These are phyloP conservation scores for Oryza rufipogon DNA, from an alignment of 176 grass and related monocot genomes.

Conservation along the genomic window DNA sequence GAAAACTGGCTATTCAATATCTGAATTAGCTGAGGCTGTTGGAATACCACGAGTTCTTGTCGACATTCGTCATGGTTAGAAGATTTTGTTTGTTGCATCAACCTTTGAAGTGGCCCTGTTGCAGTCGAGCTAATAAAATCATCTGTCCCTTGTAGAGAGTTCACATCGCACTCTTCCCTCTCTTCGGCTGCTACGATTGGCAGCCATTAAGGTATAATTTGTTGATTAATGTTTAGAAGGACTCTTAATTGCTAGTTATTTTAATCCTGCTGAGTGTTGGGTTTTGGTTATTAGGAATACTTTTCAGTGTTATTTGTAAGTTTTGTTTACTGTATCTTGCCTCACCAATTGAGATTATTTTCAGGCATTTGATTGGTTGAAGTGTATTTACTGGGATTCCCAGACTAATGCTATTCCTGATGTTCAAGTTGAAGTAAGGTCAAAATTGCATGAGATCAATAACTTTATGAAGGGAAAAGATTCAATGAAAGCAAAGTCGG, in stretches of 20 bases:
- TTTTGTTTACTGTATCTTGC: slow-evolving; percentile 18
- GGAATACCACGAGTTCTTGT: slow-evolving; percentile 88
- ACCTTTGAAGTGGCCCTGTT: background rate
- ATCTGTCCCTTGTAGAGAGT: slow-evolving; percentile 63
- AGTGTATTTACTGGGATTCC: slow-evolving; percentile 82
- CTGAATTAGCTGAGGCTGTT: slow-evolving; percentile 73
- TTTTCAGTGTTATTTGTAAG: background rate
- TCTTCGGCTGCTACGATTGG: slow-evolving; percentile 63
- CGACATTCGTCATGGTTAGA: slow-evolving; percentile 94
- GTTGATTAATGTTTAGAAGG: slow-evolving; percentile 5
- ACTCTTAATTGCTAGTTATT: slow-evolving; percentile 8
- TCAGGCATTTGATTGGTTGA: slow-evolving; percentile 96
- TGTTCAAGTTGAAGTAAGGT: slow-evolving; percentile 60
- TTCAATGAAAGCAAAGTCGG: slow-evolving; percentile 45
- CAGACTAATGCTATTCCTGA: slow-evolving; percentile 79
- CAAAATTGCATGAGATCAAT: slow-evolving; percentile 57
- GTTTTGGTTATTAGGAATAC: slow-evolving; percentile 18
- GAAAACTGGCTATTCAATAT: slow-evolving; percentile 78
- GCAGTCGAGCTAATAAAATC: slow-evolving; percentile 23
- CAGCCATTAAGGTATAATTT: slow-evolving; percentile 69
- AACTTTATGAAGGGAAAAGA: slow-evolving; percentile 56
- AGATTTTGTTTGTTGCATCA: background rate
- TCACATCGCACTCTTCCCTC: slow-evolving; percentile 87
- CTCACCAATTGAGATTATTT: slow-evolving; percentile 44
- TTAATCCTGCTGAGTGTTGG: background rate